A percentile compares a stretch with the other conserved stretches of the same genome.
These are phyloP conservation scores for Podochytrium sp. DNA, from an alignment of 192 early-diverging fungal species.

Conservation along the genomic window DNA sequence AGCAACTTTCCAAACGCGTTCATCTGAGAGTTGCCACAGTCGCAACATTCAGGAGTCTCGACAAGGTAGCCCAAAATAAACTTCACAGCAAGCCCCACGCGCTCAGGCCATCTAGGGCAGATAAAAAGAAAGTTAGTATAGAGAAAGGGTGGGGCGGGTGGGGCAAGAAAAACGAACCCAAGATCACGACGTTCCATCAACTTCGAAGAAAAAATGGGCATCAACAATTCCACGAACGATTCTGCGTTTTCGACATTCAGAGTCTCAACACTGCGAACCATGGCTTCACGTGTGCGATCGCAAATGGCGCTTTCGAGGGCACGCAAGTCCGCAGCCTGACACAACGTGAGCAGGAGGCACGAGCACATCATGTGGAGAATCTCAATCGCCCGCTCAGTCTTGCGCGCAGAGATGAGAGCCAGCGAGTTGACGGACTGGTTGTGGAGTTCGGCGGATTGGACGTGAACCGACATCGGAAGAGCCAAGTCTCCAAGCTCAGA, in stretches of 20 bases:
- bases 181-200: neutral
- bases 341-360: neutral
- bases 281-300: neutral
- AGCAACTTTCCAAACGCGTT: neutral
- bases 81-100: neutral
- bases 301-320: neutral
- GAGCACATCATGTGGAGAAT: slow-evolving; percentile 7
- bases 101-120: too few relatives aligned
- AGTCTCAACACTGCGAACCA: neutral
- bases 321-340: slow-evolving; percentile 15
- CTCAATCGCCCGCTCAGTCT: neutral
- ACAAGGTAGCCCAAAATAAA: neutral
- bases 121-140: too few relatives aligned
- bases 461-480: neutral
- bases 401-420: slow-evolving; percentile 4
- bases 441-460: slow-evolving; percentile 4
- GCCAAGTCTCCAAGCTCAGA: slow-evolving; percentile 14
- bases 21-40: neutral
- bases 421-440: slow-evolving; percentile 9
- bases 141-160: too few relatives aligned
- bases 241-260: neutral
- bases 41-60: neutral
- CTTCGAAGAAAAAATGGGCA: neutral
- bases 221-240: neutral
- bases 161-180: too few relatives aligned